Base-by-base conservation (phyloP, 768 basidiomycete species). In the Cystofilobasidium bisporidii region DNA sequence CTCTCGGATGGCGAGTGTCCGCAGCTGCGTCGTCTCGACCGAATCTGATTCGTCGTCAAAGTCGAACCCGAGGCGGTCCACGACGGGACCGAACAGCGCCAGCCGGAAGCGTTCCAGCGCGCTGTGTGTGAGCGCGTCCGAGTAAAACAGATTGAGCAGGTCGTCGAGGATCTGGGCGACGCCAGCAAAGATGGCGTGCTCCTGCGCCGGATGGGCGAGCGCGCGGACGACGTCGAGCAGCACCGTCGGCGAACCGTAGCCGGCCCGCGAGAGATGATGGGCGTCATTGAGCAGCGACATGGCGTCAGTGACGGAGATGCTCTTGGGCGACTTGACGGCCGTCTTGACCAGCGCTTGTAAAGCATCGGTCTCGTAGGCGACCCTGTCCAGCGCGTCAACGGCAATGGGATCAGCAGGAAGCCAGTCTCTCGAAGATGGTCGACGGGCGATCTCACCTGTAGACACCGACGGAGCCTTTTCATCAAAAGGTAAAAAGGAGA, bases 261-360 rank as follows among this genome's bases (percentile, higher is more conserved):
- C 92, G 24, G 91, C 87, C 73, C 86, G 84, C 58, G 89, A 83
- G 36, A 97, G 82, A 0, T 86, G 86, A 73, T 87, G 81, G 0
- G 86, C 81, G 73, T 98, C 94, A 61, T 86, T 83, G 26, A 94
- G 84, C 30, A 98, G 81, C n/a, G 93, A 93, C 72, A 96, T 86
- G 26, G 89, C 83, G 74, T 98, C 94, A 63, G 88, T 85, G 67
- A 91, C 78, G 1, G 86, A 82, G 79, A 93, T 91, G 11, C 82
- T 76, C 3, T 83, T 83, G 64, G 83, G 77, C 15, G 79, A 73
- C 72, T 83, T 84, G n/a, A 85, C 83, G 1, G 89, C 90, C 73
- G 91, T 88, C 28, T 80, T 77, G 10, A 87, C 91, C 66, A 97
- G 88, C 74, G 84, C 84, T 26, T 80, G 80, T 18, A 96, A 81